Evolutionary conservation across 495 filamentous ascomycete species (phyloP), one percentile per base, ranked within the genome.

Genomic region (Podospora comata): DNA sequence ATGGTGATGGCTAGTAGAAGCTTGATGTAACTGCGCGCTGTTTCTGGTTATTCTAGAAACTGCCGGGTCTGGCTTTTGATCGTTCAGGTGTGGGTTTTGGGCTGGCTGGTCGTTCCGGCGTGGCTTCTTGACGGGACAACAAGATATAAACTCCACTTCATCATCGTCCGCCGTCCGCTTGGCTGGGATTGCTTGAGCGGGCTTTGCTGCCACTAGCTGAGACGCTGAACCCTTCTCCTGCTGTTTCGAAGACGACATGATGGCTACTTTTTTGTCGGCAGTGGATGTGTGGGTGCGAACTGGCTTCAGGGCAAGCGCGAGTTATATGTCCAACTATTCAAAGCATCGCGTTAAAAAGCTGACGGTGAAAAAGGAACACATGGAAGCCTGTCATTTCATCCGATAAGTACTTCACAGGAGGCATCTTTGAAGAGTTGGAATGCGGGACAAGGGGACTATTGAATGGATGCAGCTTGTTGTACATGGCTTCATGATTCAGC

Each of bases 71-170:
- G 44, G 19, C 5, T 68, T 60, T 5, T 63, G 63, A n/a, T 60
- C 60, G 23, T 66, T 61, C 30, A 39, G 67, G 67, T 73, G 78
- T 27, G 64, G 76, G 65, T 76, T 80, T 63, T 81, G 23, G 23
- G 23, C 23, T 23, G 23, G 23, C 1, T 63, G 63, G 18, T 60
- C 63, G 23, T 66, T 61, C 30, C 28, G 67, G 66, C 74, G 78
- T 27, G 64, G 76, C 66, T 76, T 80, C 61, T 82, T 82, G 61
- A 81, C 75, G 18, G 81, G 80, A 26, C 78, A 74, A 4, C 75
- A 78, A 60, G 79, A 82, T 44, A 84, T 69, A 58, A 83, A 80
- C 71, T 81, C 72, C 19, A 84, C 71, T 39, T 84, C 82, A 67
- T 80, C 78, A 62, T 84, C 80, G 19, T 34, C n/a, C n/a, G 62